Percentiles rank a stretch among this genome's conserved stretches.
phyloP scores from a whole-genome alignment of 495 filamentous ascomycete species.

The Hypoxylon rickii region DNA sequence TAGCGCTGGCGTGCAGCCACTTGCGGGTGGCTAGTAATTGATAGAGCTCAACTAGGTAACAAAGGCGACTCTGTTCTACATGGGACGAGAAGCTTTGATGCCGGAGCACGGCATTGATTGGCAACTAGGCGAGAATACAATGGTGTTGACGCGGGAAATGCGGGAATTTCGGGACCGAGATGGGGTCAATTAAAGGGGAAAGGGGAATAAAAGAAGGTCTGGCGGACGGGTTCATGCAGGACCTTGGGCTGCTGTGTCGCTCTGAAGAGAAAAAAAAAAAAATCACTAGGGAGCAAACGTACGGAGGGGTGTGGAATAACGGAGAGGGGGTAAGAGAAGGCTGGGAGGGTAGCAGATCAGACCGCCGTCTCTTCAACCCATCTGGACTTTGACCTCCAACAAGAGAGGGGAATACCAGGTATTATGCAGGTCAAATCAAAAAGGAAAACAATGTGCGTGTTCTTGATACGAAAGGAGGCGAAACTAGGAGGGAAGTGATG shows the following conservation, averaged over 20 bases:
- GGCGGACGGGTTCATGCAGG: slow-evolving; percentile 26
- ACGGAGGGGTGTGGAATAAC: not conserved
- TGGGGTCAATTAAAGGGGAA: slow-evolving; percentile 1
- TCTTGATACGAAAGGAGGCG: no score
- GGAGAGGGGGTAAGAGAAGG: not conserved
- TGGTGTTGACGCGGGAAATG: slow-evolving; percentile 25
- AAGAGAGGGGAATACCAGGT: not conserved
- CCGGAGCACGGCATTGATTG: slow-evolving; percentile 30
- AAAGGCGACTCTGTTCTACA: slow-evolving; percentile 32
- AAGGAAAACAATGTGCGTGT: slow-evolving; percentile 21
- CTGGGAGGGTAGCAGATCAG: slow-evolving; percentile 7
- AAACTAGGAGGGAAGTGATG: no score
- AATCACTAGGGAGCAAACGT: not conserved
- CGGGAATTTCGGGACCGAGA: slow-evolving; percentile 36
- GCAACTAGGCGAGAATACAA: slow-evolving; percentile 16
- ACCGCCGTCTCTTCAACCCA: slow-evolving; percentile 19
- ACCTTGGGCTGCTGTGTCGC: slow-evolving; percentile 28
- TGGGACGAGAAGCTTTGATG: slow-evolving; percentile 30
- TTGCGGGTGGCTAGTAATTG: slow-evolving; percentile 22
- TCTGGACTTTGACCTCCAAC: slow-evolving; percentile 15
- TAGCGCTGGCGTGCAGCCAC: slow-evolving; percentile 18
- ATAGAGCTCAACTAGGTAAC: slow-evolving; percentile 33
- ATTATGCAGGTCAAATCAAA: slow-evolving; percentile 32
- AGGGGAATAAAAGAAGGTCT: slow-evolving; percentile 7
- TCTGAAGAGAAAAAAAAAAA: slow-evolving; percentile 9